These are phyloP conservation scores for Microcos paniculata DNA, from an alignment of 345 rosid genomes.

Conservation along the genomic window DNA sequence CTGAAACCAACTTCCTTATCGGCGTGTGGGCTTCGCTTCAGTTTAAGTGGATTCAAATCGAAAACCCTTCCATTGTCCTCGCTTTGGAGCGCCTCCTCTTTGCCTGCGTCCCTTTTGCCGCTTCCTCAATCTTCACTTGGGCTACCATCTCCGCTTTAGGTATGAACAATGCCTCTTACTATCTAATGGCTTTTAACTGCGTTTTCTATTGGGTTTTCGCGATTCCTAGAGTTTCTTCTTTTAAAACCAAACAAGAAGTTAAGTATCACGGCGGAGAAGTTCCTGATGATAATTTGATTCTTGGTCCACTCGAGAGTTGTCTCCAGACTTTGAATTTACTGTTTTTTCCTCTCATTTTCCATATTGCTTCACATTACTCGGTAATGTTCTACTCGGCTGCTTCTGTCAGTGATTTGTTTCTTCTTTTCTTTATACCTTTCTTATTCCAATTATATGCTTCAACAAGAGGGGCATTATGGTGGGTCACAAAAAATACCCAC, in stretches of 20 bases:
- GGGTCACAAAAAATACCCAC: slow-evolving; percentile 74
- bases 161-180: slow-evolving; percentile 81
- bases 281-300: slow-evolving; percentile 83
- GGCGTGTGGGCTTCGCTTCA: slow-evolving; percentile 97
- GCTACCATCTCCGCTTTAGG: slow-evolving; percentile 92
- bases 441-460: slow-evolving; percentile 90
- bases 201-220: slow-evolving; percentile 93
- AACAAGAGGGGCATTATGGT: slow-evolving; percentile 91
- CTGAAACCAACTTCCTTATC: slow-evolving; percentile 69
- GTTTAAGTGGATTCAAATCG: slow-evolving; percentile 96
- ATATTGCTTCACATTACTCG: slow-evolving; percentile 85
- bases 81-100: slow-evolving; percentile 89
- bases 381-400: slow-evolving; percentile 70
- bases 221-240: slow-evolving; percentile 84
- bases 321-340: slow-evolving; percentile 75
- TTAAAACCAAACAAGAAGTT: slow-evolving; percentile 70
- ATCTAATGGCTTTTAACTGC: slow-evolving; percentile 71
- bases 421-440: slow-evolving; percentile 87
- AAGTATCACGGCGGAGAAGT: slow-evolving; percentile 94
- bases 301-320: slow-evolving; percentile 78
- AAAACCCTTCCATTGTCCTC: slow-evolving; percentile 81
- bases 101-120: slow-evolving; percentile 74
- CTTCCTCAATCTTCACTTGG: slow-evolving; percentile 90
- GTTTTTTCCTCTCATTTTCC: slow-evolving; percentile 80
- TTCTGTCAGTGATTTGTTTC: slow-evolving; percentile 66